Conservation (phyloP, 2,329 filamentous ascomycete species). For the Neopestalotiopsis sp. region DNA sequence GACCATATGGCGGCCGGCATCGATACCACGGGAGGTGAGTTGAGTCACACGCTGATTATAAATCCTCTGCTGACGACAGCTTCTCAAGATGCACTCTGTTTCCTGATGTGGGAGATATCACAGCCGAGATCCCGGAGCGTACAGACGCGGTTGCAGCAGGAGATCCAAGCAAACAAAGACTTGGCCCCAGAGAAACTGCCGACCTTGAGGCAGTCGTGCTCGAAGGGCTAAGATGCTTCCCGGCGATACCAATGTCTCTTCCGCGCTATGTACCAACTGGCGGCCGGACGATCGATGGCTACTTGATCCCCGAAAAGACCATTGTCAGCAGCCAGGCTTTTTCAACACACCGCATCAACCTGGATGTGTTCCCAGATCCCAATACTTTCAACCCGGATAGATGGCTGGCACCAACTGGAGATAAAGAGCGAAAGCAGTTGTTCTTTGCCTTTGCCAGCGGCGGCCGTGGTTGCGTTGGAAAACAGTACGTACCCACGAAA, state of each 20-base stretch:
- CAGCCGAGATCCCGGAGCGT: slow-evolving; percentile 57
- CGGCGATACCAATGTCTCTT: slow-evolving; percentile 71
- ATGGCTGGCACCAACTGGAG: slow-evolving; percentile 79
- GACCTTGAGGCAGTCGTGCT: slow-evolving; percentile 67
- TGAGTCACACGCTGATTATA: not conserved
- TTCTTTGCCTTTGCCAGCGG: slow-evolving; percentile 72
- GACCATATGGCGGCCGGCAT: slow-evolving; percentile 77
- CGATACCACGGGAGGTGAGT: slow-evolving; percentile 64
- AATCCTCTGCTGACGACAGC: not conserved
- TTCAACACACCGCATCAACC: slow-evolving; percentile 64
- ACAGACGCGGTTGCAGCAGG: slow-evolving; percentile 58
- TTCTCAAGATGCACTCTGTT: slow-evolving; percentile 64
- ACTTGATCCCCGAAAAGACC: slow-evolving; percentile 56
- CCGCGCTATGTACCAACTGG: slow-evolving; percentile 62
- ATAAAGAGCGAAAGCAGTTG: slow-evolving; percentile 69
- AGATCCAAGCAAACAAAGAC: slow-evolving; percentile 51
- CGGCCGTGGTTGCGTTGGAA: slow-evolving; percentile 69
- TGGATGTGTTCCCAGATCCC: slow-evolving; percentile 77
- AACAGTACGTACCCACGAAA: slow-evolving; percentile 59
- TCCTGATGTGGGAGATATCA: slow-evolving; percentile 75
- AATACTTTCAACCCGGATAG: slow-evolving; percentile 81
- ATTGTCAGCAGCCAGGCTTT: slow-evolving; percentile 67
- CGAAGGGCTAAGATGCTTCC: slow-evolving; percentile 67
- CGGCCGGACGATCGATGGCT: slow-evolving; percentile 61
- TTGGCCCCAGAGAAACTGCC: slow-evolving; percentile 54